Evolutionary conservation across 768 basidiomycete species (phyloP), one percentile per base, ranked within the genome.

Genomic region (Coprinellus aureogranulatus): DNA sequence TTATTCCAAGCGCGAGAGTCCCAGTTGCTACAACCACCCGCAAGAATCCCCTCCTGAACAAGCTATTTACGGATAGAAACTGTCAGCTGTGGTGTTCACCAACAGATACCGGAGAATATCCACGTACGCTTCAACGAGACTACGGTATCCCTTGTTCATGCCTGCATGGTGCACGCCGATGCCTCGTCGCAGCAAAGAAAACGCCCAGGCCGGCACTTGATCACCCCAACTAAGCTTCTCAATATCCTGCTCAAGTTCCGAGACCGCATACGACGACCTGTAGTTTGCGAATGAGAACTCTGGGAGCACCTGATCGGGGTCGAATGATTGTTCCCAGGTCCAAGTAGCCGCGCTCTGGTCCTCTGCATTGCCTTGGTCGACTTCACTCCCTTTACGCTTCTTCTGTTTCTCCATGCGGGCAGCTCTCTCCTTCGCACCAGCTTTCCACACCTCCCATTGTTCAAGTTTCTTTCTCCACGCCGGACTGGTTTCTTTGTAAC

Each of bases 81-180:
- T n/a, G n/a, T n/a, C n/a, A n/a, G n/a, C n/a, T n/a, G n/a, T n/a
- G n/a, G n/a, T n/a, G n/a, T n/a, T n/a, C n/a, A n/a, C n/a, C n/a
- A n/a, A n/a, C n/a, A n/a, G n/a, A n/a, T n/a, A n/a, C n/a, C n/a
- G n/a, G n/a, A n/a, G n/a, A n/a, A n/a, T n/a, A n/a, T n/a, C n/a
- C n/a, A 39, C 42, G 26, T 58, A 82, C 83, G 80, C 81, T 74
- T 88, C 85, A 0, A 88, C 74, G 0, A 85, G 60, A 45, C 75
- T 74, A 41, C 86, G 70, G 64, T 89, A 89, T 1, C 68, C 68
- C 64, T 80, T 85, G 59, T 82, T 81, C 86, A 90, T 86, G 22
- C 88, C 88, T 9, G 83, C 63, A 66, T 89, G 88, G 62, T 90
- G 88, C 11, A 90, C 79, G 0, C 81, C 88, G 27, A 90, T 80